Evolutionary conservation across 2,329 filamentous ascomycete genomes (phyloP).

Genomic region (Sporothrix inflata): DNA sequence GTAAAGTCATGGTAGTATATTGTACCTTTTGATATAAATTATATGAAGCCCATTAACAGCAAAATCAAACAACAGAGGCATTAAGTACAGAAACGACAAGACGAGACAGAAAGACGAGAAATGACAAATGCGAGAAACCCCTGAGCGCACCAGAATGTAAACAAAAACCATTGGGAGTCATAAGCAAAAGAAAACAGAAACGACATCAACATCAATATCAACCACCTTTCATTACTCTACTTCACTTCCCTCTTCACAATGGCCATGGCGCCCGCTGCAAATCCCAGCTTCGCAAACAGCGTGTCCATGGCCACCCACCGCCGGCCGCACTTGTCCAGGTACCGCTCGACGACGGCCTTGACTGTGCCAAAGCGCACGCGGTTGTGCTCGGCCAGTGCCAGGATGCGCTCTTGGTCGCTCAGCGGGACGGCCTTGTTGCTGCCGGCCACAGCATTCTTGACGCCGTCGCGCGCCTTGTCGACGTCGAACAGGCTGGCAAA

Average conservation of each 20-base stretch:
- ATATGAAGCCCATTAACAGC: not conserved
- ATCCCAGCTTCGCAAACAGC: constrained; percentile 72
- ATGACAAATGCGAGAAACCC: not conserved
- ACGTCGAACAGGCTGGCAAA: constrained; percentile 85
- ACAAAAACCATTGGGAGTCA: constrained; percentile 1
- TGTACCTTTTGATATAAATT: constrained; percentile 7
- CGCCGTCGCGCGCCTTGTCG: constrained; percentile 69
- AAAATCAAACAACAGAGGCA: not conserved
- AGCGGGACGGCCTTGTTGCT: constrained; percentile 32
- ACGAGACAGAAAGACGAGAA: not conserved
- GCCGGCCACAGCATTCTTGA: constrained; percentile 46
- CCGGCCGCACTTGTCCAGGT: constrained; percentile 85
- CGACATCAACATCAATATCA: not conserved
- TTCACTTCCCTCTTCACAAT: not conserved
- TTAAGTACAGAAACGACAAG: not conserved
- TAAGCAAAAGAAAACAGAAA: not conserved
- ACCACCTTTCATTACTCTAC: not conserved
- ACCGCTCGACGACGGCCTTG: constrained; percentile 76
- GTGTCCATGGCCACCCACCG: constrained; percentile 95
- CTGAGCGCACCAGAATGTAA: not conserved
- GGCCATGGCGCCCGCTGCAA: constrained; percentile 40
- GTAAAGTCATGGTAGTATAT: not conserved
- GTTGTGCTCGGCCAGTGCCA: constrained; percentile 80
- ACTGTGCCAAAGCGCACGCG: constrained; percentile 75
- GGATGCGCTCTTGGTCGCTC: constrained; percentile 64